Base-by-base conservation (phyloP, 2,329 filamentous ascomycete genomes). In the Botrytis pseudocinerea region DNA sequence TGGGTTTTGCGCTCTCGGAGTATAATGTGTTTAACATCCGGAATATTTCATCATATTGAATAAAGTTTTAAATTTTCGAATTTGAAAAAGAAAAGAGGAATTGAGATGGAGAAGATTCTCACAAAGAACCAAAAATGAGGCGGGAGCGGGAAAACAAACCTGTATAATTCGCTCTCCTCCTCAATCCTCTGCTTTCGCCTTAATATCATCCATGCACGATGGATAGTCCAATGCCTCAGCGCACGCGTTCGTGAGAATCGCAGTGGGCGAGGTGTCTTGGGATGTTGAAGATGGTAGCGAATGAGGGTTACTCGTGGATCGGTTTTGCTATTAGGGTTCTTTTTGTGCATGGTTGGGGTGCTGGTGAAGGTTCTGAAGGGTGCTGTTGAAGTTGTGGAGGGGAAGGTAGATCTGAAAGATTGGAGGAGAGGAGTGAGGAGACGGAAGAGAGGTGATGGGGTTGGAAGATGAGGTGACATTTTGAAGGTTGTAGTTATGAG, bases 221-320 rank as follows among this genome's bases (percentile, higher is more conserved):
- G 95, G 83, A 99, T 98, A 69, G 96, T 98, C 96, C 96, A 99
- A 87, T 99, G 96, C 64, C 96, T 93, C 76, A 99, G 90, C 83
- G 90, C 89, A 73, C 96, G 91, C 83, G 92, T 92, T 78, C 95
- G 94, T 59, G 90, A 94, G 88, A 98, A 95, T 79, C 94, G 92
- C 76, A 99, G 89, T 0, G 96, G 95, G 20, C 91, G 89, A 0
- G 91, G 91, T 10, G 89, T 92, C 44, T 87, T 83, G 2, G 90
- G 90, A 82, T 93, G 91, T 79, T 87, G 83, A 78, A 93, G 88
- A 82, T 91, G 89, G 84, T 93, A 93, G 78, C 90, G 86, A 82
- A 93, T 92, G 72, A 89, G 80, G 51, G 87, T 89, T n/a, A 77
- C 75, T 54, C 76, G 71, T 57, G 75, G 78, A 40, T 81, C 79